phyloP scores from a whole-genome alignment of 2,329 filamentous ascomycete species.

The Penicillium palitans region DNA sequence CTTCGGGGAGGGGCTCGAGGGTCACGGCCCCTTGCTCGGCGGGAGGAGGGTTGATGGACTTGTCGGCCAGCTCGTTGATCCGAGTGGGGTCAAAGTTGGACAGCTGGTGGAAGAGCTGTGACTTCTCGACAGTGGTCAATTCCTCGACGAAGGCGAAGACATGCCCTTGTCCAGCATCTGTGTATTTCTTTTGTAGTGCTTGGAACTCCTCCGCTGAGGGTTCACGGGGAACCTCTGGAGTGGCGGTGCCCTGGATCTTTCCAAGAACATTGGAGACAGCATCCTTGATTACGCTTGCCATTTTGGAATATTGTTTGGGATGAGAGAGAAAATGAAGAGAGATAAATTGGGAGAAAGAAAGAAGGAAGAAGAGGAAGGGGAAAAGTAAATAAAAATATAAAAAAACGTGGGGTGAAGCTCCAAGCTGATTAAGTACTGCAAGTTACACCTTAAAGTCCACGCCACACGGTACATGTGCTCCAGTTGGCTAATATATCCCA shows the following conservation, averaged over 20 bases:
- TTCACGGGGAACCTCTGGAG: slow-evolving; percentile 44
- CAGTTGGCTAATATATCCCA: slow-evolving; percentile 1
- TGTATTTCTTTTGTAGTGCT: slow-evolving; percentile 70
- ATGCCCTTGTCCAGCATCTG: slow-evolving; percentile 73
- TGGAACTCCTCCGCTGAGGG: slow-evolving; percentile 66
- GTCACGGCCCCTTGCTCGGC: slow-evolving; percentile 50
- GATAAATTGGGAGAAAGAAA: not conserved
- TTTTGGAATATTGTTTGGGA: slow-evolving; percentile 22
- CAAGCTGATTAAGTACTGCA: slow-evolving; percentile 12
- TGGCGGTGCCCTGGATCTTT: slow-evolving; percentile 45
- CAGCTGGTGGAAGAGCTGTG: slow-evolving; percentile 77
- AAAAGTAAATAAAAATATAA: slow-evolving; percentile 19
- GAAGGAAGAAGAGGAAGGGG: slow-evolving; percentile 5
- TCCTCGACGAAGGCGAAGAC: slow-evolving; percentile 87
- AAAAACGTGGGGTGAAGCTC: slow-evolving; percentile 30
- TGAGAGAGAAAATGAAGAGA: not conserved
- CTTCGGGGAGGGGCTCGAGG: slow-evolving; percentile 85
- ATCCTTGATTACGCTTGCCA: slow-evolving; percentile 46
- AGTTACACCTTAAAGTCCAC: not conserved
- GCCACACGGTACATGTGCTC: slow-evolving; percentile 17
- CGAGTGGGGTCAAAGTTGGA: slow-evolving; percentile 75
- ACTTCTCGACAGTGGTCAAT: slow-evolving; percentile 71
- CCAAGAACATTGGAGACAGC: slow-evolving; percentile 51
- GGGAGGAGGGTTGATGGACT: slow-evolving; percentile 75
- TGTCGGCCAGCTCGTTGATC: slow-evolving; percentile 84